Evolutionary conservation across 2,329 filamentous ascomycete genomes (phyloP).

Genomic region (Apiospora saccharicola): DNA sequence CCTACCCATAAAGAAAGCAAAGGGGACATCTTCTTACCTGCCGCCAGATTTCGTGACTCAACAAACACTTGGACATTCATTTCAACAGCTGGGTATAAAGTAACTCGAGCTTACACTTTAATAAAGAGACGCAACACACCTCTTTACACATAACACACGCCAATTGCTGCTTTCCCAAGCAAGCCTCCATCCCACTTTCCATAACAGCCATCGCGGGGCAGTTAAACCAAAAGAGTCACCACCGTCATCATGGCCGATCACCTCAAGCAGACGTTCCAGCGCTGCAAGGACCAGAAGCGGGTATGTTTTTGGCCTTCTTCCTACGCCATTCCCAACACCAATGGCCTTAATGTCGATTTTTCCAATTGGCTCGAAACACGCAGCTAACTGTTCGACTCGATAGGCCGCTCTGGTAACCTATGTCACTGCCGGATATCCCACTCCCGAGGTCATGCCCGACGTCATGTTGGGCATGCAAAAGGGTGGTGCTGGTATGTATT

Average conservation of each 20-base stretch:
- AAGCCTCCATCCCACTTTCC: not conserved
- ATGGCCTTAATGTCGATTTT: conserved; percentile 23
- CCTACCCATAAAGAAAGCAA: conserved; percentile 4
- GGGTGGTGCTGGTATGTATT: conserved; percentile 79
- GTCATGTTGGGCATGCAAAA: conserved; percentile 90
- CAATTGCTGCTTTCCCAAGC: not conserved
- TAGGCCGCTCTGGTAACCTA: conserved; percentile 91
- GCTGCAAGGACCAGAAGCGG: conserved; percentile 65
- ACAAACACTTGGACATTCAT: not conserved
- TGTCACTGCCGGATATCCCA: conserved; percentile 93
- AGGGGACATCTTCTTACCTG: not conserved
- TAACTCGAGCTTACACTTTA: not conserved
- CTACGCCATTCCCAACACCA: not conserved
- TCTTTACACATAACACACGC: not conserved
- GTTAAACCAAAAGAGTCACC: not conserved
- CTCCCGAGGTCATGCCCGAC: conserved; percentile 79
- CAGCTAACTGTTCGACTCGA: conserved; percentile 32
- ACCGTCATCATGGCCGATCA: conserved; percentile 22
- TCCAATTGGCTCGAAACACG: conserved; percentile 4
- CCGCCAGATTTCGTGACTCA: not conserved
- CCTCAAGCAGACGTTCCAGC: conserved; percentile 65
- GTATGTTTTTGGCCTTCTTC: conserved; percentile 49
- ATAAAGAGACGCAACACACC: not conserved
- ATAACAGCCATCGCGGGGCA: conserved; percentile 13
- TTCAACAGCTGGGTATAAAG: not conserved